A percentile compares a stretch with the other conserved stretches of the same genome.
phyloP scores from a whole-genome alignment of 441 rosid genomes.

The Cnidoscolus chayamansa region DNA sequence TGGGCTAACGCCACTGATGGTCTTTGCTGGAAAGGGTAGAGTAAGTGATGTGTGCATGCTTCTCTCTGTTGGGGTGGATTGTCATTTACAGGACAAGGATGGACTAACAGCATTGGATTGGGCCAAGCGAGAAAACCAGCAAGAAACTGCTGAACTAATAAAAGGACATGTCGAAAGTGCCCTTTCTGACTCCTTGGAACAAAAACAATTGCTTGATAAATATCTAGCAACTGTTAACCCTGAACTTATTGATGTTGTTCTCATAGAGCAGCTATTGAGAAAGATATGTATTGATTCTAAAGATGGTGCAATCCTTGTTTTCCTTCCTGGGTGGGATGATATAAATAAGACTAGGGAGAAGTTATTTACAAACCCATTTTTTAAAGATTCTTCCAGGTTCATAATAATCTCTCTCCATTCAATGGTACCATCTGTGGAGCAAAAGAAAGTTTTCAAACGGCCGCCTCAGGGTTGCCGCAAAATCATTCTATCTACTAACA shows the following conservation, averaged over 20 bases:
- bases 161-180: slow-evolving; percentile 42
- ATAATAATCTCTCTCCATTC: slow-evolving; percentile 80
- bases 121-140: slow-evolving; percentile 68
- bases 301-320: slow-evolving; percentile 91
- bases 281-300: slow-evolving; percentile 68
- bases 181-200: slow-evolving; percentile 37
- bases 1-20: slow-evolving; percentile 83
- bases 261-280: slow-evolving; percentile 65
- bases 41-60: slow-evolving; percentile 81
- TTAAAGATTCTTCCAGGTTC: slow-evolving; percentile 58
- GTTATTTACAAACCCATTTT: slow-evolving; percentile 51
- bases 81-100: slow-evolving; percentile 52
- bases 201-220: slow-evolving; percentile 54
- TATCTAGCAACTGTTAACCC: slow-evolving; percentile 62
- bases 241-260: slow-evolving; percentile 68
- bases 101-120: slow-evolving; percentile 63
- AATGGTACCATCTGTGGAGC: slow-evolving; percentile 84
- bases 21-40: slow-evolving; percentile 89
- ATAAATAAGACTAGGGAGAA: slow-evolving; percentile 62
- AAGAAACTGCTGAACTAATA: slow-evolving; percentile 62
- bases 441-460: slow-evolving; percentile 73
- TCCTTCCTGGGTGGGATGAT: slow-evolving; percentile 99
- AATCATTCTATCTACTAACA: slow-evolving; percentile 85
- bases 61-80: slow-evolving; percentile 72
- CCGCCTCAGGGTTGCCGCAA: slow-evolving; percentile 87